Percentiles rank a stretch among this genome's conserved stretches.
These are phyloP conservation scores for Blepharisma stoltei DNA, from an alignment of 73 alveolate species.

Conservation along the genomic window DNA sequence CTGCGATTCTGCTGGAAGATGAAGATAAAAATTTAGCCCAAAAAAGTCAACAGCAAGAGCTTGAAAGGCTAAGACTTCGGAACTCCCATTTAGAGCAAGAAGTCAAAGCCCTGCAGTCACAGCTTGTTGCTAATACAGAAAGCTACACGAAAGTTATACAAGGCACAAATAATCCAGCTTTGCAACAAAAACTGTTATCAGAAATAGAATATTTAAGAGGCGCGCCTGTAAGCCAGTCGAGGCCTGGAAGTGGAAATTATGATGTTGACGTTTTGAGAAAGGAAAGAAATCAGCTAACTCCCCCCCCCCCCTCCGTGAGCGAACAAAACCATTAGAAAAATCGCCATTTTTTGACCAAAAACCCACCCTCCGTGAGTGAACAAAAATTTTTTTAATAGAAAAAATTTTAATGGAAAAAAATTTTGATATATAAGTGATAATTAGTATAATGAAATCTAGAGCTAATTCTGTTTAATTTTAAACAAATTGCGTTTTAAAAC, in stretches of 20 bases:
- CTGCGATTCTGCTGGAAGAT: slow-evolving; percentile 90
- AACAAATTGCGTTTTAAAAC: no score
- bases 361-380: no score
- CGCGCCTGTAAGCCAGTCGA: slow-evolving; percentile 19
- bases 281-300: slow-evolving; percentile 89
- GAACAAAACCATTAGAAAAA: no score
- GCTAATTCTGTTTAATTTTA: no score
- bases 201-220: slow-evolving; percentile 44
- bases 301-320: no score
- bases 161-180: slow-evolving; percentile 28
- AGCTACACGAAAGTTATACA: slow-evolving; percentile 36
- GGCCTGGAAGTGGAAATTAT: slow-evolving; percentile 35
- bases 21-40: slow-evolving; percentile 85
- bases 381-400: no score
- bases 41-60: slow-evolving; percentile 79
- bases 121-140: slow-evolving; percentile 27
- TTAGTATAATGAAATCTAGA: no score
- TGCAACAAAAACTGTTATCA: slow-evolving; percentile 36
- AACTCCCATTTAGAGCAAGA: slow-evolving; percentile 85
- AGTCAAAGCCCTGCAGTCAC: slow-evolving; percentile 45
- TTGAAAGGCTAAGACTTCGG: slow-evolving; percentile 90
- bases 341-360: no score
- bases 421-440: no score
- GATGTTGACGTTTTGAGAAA: slow-evolving; percentile 76
- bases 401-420: no score